Base-by-base conservation (phyloP, 306 rosid species). In the Castanea mollissima region DNA sequence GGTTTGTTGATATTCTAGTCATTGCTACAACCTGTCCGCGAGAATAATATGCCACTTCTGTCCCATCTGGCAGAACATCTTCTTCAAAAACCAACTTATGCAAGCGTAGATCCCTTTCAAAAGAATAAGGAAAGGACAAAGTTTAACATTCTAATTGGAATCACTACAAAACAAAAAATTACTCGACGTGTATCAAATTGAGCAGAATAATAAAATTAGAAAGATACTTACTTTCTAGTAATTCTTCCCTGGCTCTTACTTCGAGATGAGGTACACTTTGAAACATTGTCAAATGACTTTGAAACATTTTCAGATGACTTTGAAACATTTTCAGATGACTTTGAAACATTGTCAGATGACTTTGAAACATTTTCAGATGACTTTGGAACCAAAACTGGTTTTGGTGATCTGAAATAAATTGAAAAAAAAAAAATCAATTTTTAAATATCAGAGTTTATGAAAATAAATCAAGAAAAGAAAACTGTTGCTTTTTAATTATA, bases 51-150 rank as follows among this genome's bases (percentile, higher is more conserved):
- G 89, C 86, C 20, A 96, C 83, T 89, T 91, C 94, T 69, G 97
- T 90, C 83, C 99, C 98, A 85, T 96, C 96, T 2, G 89, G 86
- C 75, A 96, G 77, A 55, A 89, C 84, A 82, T 91, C 91, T 34
- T 87, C 96, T 80, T 90, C 97, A 74, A 96, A 96, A 46, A 96
- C 99, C 85, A 90, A 85, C 80, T 90, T 96, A 73, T 96, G 98
- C 87, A 96, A 75, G 49, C 99, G 91, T 23, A 87, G 73, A 84
- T 96, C 99, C 93, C 99, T 96, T 38, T 81, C 5, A 71, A 74
- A 60, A 76, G 31, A 71, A 73, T 5, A 25, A 74, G 18, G 21
- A 29, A 76, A 75, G 23, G 9, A 1, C 27, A 70, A 62, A 34
- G 21, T 27, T 56, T 57, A 85, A 62, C 73, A 6, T 44, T 68